Evolutionary conservation across 306 rosid species (phyloP).

Genomic region (Lathyrus sativus): DNA sequence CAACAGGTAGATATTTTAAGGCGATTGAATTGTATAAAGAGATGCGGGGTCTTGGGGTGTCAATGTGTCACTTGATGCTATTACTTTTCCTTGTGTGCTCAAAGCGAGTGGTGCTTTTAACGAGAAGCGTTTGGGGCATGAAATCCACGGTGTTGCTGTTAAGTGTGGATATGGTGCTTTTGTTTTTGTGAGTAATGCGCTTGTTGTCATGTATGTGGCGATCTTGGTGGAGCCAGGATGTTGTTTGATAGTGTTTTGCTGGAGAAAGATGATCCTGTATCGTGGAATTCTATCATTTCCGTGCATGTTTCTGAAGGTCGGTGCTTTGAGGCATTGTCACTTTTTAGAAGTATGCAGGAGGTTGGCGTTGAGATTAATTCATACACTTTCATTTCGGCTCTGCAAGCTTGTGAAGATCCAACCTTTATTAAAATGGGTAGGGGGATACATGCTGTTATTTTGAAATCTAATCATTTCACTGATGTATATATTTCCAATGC

Average conservation of each 20-base stretch:
- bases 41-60: too few relatives aligned
- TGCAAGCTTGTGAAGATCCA: slow-evolving; percentile 67
- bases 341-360: slow-evolving; percentile 59
- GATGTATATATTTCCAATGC: slow-evolving; percentile 68
- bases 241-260: slow-evolving; percentile 51
- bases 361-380: slow-evolving; percentile 46
- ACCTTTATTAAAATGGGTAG: slow-evolving; percentile 47
- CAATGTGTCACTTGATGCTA: slow-evolving; percentile 59
- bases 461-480: slow-evolving; percentile 48
- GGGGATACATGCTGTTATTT: slow-evolving; percentile 64
- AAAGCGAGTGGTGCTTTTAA: slow-evolving; percentile 55
- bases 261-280: slow-evolving; percentile 57
- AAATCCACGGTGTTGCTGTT: slow-evolving; percentile 66
- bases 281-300: slow-evolving; percentile 74
- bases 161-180: slow-evolving; percentile 54
- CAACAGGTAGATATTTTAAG: too few relatives aligned
- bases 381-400: slow-evolving; percentile 67
- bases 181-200: slow-evolving; percentile 60
- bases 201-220: slow-evolving; percentile 65
- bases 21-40: too few relatives aligned
- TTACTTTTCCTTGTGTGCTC: slow-evolving; percentile 57
- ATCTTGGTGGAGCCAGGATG: slow-evolving; percentile 53
- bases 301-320: slow-evolving; percentile 54
- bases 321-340: slow-evolving; percentile 51
- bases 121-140: slow-evolving; percentile 44